These are phyloP conservation scores for Solanum neorickii DNA, from an alignment of 257 asterid genomes.

Conservation along the genomic window DNA sequence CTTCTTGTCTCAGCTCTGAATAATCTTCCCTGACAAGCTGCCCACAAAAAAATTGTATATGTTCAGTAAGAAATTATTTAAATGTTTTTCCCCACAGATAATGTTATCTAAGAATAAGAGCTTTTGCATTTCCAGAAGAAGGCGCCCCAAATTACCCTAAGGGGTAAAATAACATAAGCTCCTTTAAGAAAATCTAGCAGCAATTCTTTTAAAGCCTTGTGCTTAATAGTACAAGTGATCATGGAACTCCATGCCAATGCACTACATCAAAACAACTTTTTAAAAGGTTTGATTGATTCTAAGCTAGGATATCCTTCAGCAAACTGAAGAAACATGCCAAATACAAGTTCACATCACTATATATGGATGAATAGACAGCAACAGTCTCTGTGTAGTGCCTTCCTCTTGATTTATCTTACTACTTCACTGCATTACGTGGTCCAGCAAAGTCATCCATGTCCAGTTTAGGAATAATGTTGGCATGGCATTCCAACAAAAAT, in stretches of 20 bases:
- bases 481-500: background rate
- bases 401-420: background rate
- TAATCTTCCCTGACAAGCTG: conserved; percentile 85
- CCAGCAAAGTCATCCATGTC: background rate
- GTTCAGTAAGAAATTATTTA: background rate
- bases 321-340: background rate
- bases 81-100: background rate
- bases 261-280: background rate
- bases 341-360: background rate
- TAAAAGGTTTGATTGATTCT: background rate
- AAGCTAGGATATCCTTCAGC: background rate
- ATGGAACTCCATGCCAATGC: background rate
- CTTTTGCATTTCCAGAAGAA: background rate
- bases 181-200: background rate
- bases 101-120: background rate
- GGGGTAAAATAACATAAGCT: background rate
- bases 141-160: background rate
- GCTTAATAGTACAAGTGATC: background rate
- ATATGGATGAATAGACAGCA: background rate
- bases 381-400: background rate
- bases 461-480: background rate
- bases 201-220: background rate
- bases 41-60: conserved; percentile 7
- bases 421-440: background rate
- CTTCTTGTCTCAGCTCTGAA: conserved; percentile 83